Evolutionary conservation across 1,284 basidiomycete species (phyloP), one percentile per base, ranked within the genome.

Genomic region (Anthracocystis setariae): DNA sequence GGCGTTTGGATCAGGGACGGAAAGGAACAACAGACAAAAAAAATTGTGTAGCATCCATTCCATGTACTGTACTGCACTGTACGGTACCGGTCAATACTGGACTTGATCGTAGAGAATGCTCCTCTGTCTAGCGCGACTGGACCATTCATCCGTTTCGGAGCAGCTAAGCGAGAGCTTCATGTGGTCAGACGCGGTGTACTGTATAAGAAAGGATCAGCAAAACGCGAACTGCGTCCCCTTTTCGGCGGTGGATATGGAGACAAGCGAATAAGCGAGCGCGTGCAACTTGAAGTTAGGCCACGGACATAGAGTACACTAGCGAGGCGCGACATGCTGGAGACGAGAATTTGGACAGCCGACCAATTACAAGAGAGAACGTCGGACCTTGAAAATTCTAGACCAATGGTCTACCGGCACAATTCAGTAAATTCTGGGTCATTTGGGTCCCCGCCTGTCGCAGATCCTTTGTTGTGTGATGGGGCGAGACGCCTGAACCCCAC

Each of bases 361-460:
- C 46, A 52, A 53, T 57, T 35, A 59, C 32, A 37, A 35, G 13
- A 38, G 18, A 23, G 21, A 20, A 27, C 25, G 24, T 32, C 61
- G 50, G 62, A 58, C 54, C 47, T 24, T 57, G 37, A 49, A 57
- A 48, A 44, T 20, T 54, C 62, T 58, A 58, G 62, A n/a, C 61
- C 44, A 37, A 29, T 40, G 27, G 50, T 48, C 48, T 38, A 39
- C 46, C 55, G 37, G 42, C 43, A 47, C 42, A 35, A 25, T 40
- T 33, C n/a, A 15, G 21, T 8, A 13, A 37, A 62, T 40, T 39
- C 42, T 49, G 24, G 44, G 44, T 51, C 21, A 53, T 45, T 50
- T 64, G 62, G 50, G 55, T 53, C 62, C 62, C 50, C 62, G 49
- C 54, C 42, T 49, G 20, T 43, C 27, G 21, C 21, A 48, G 20